Percentiles rank a stretch among this genome's conserved stretches.
Evolutionary conservation across 164 flowering plant species (phyloP).

Genomic region (Aristolochia contorta): DNA sequence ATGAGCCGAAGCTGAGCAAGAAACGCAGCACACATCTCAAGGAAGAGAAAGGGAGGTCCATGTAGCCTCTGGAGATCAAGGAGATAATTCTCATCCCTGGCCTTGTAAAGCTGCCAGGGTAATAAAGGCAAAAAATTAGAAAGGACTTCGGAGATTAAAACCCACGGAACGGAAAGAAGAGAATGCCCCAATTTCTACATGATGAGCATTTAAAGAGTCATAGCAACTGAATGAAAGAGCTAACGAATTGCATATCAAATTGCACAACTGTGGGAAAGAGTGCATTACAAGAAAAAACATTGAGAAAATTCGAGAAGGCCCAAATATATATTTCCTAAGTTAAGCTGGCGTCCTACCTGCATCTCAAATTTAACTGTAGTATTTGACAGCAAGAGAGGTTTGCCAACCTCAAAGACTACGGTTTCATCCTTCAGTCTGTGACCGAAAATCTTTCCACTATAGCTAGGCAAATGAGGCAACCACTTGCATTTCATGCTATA

Average conservation of each 20-base stretch:
- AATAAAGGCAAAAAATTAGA: background rate
- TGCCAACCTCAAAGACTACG: background rate
- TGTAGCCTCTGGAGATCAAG: slow-evolving; percentile 21
- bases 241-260: no score
- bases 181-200: background rate
- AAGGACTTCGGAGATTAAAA: background rate
- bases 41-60: slow-evolving; percentile 24
- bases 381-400: slow-evolving; percentile 1
- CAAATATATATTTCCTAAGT: no score
- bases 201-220: background rate
- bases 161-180: background rate
- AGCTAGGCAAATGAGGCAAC: slow-evolving; percentile 12
- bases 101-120: slow-evolving; percentile 25
- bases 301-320: no score
- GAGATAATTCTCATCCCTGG: slow-evolving; percentile 13
- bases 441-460: background rate
- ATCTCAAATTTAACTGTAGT: slow-evolving; percentile 27
- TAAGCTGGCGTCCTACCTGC: slow-evolving; percentile 16
- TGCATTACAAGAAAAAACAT: no score
- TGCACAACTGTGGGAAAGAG: no score
- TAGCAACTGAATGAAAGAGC: no score
- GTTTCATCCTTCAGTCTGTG: no score
- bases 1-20: slow-evolving; percentile 4
- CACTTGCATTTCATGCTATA: slow-evolving; percentile 25
- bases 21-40: slow-evolving; percentile 23